phyloP scores from a whole-genome alignment of 148 eudicot genomes.

The Vaccinium darrowii region DNA sequence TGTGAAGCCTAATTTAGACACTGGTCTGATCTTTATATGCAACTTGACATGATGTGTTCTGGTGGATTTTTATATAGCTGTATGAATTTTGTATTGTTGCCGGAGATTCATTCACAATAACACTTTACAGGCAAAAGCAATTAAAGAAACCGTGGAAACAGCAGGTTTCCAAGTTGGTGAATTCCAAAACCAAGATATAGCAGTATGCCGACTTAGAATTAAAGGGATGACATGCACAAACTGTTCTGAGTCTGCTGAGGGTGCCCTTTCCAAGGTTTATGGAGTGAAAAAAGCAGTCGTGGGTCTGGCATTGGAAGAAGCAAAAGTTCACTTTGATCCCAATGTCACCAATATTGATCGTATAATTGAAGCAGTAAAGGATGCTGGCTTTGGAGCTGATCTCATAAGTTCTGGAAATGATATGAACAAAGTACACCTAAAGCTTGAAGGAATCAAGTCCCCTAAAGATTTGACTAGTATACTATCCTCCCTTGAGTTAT shows the following conservation, averaged over 20 bases:
- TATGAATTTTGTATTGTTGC: not conserved
- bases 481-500: constrained; percentile 52
- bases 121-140: constrained; percentile 52
- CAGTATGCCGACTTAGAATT: constrained; percentile 69
- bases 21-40: not conserved
- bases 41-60: not conserved
- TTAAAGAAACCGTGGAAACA: constrained; percentile 76
- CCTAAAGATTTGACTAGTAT: constrained; percentile 49
- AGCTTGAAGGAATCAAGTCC: constrained; percentile 61
- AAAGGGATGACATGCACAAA: constrained; percentile 98
- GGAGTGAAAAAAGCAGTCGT: constrained; percentile 93
- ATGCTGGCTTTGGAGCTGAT: constrained; percentile 92
- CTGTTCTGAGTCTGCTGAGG: constrained; percentile 89
- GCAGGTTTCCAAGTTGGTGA: constrained; percentile 77
- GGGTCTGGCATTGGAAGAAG: constrained; percentile 94
- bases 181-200: constrained; percentile 70
- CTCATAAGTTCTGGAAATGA: constrained; percentile 77
- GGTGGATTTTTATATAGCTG: not conserved
- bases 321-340: constrained; percentile 93
- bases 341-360: constrained; percentile 43
- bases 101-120: not conserved
- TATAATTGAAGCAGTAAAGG: constrained; percentile 70
- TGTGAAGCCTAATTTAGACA: not conserved
- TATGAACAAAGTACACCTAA: constrained; percentile 62
- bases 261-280: constrained; percentile 63